Conservation (phyloP, 768 basidiomycete species). For the Pleurotus pulmonarius region DNA sequence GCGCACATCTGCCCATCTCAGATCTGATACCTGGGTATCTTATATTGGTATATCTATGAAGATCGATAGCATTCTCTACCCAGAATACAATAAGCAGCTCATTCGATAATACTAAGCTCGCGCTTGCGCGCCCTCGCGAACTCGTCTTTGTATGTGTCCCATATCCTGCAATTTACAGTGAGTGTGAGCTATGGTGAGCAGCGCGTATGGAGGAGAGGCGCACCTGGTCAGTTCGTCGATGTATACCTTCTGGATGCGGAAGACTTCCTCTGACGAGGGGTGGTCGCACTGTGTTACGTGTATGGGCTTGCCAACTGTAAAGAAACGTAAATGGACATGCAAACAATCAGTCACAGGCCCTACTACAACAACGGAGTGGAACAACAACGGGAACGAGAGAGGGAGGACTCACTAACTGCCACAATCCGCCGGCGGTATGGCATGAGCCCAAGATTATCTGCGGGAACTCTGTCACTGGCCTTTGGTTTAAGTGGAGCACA, state of each 20-base stretch:
- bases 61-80: too few relatives aligned
- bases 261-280: conserved; percentile 79
- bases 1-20: too few relatives aligned
- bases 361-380: too few relatives aligned
- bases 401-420: conserved; percentile 78
- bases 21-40: too few relatives aligned
- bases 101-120: conserved; percentile 79
- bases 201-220: conserved; percentile 16
- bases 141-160: conserved; percentile 93
- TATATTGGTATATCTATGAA: too few relatives aligned
- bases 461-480: not conserved
- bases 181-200: too few relatives aligned
- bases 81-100: conserved; percentile 12
- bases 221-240: conserved; percentile 91
- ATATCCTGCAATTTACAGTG: conserved; percentile 56
- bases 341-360: not conserved
- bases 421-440: conserved; percentile 94
- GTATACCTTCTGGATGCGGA: conserved; percentile 76
- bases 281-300: conserved; percentile 71
- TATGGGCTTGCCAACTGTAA: conserved; percentile 84
- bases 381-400: not conserved
- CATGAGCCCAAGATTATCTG: conserved; percentile 94
- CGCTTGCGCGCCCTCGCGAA: conserved; percentile 81
- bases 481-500: not conserved
- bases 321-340: too few relatives aligned